These are phyloP conservation scores for Sporothrix variecibatus DNA, from an alignment of 2,329 filamentous ascomycete species.

Conservation along the genomic window DNA sequence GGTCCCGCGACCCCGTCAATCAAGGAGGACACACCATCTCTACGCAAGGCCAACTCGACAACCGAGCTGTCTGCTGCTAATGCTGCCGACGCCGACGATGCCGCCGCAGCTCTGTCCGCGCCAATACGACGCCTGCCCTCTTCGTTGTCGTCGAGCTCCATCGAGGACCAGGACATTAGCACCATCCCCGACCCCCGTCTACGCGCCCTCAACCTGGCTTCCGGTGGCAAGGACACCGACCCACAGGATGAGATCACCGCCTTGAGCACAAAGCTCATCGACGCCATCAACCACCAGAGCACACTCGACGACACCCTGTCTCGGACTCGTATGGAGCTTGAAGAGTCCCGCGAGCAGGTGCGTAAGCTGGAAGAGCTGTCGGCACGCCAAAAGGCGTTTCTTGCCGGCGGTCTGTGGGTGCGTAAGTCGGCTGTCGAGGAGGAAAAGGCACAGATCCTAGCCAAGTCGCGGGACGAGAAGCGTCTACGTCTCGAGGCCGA, in stretches of 20 bases:
- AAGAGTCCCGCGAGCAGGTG: constrained; percentile 68
- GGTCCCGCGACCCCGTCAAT: not conserved
- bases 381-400: constrained; percentile 69
- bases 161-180: constrained; percentile 63
- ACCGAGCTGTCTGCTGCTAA: not conserved
- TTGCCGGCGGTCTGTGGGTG: constrained; percentile 75
- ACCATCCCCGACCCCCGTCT: constrained; percentile 67
- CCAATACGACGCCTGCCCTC: constrained; percentile 29
- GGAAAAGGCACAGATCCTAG: constrained; percentile 64
- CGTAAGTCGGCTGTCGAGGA: constrained; percentile 71
- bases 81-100: not conserved
- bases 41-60: constrained; percentile 13
- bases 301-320: constrained; percentile 85
- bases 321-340: constrained; percentile 79
- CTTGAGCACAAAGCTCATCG: constrained; percentile 92
- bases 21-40: not conserved
- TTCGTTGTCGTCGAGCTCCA: constrained; percentile 41
- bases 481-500: constrained; percentile 65
- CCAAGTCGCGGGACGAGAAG: constrained; percentile 65
- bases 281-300: constrained; percentile 96
- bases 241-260: constrained; percentile 76
- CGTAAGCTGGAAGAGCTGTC: constrained; percentile 65
- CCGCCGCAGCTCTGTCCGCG: not conserved
- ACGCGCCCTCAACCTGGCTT: constrained; percentile 51
- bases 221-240: constrained; percentile 49